Base-by-base conservation (phyloP, 257 asterid species). In the Ilex aquifolium region DNA sequence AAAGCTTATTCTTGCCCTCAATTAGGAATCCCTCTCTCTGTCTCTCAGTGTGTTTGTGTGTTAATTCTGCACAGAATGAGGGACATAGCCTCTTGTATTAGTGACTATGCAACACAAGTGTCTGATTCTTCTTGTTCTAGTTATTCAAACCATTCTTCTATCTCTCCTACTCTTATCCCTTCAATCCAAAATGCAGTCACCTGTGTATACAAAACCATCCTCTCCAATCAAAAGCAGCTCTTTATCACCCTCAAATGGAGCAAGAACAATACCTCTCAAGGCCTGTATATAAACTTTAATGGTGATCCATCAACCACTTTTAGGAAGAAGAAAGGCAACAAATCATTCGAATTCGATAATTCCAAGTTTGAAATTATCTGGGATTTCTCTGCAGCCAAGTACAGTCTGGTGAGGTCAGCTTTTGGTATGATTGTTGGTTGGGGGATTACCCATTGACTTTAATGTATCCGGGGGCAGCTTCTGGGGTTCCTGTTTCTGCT, bases 381-480 rank as follows among this genome's bases (percentile, higher is more conserved):
- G 85, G 98, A 91, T 76, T 85, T 91, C 3, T 88, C 91, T n/a
- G 32, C 82, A 6, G 95, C 95, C 63, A 81, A n/a, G n/a, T n/a
- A n/a, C n/a, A n/a, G n/a, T n/a, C n/a, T n/a, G n/a, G n/a, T n/a
- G n/a, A n/a, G n/a, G n/a, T n/a, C n/a, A n/a, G n/a, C n/a, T n/a
- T n/a, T n/a, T n/a, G n/a, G n/a, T n/a, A n/a, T n/a, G n/a, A n/a
- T n/a, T n/a, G n/a, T n/a, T n/a, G n/a, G n/a, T n/a, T n/a, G n/a
- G n/a, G n/a, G n/a, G n/a, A n/a, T n/a, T n/a, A n/a, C n/a, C n/a
- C n/a, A n/a, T n/a, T n/a, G n/a, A n/a, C n/a, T n/a, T n/a, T n/a
- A n/a, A n/a, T n/a, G n/a, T n/a, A n/a, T n/a, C n/a, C n/a, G n/a
- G n/a, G n/a, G n/a, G n/a, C n/a, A n/a, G n/a, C n/a, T n/a, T n/a